Evolutionary conservation across 2,329 filamentous ascomycete genomes (phyloP), one percentile per base, ranked within the genome.

Genomic region (Polytolypa hystricis): DNA sequence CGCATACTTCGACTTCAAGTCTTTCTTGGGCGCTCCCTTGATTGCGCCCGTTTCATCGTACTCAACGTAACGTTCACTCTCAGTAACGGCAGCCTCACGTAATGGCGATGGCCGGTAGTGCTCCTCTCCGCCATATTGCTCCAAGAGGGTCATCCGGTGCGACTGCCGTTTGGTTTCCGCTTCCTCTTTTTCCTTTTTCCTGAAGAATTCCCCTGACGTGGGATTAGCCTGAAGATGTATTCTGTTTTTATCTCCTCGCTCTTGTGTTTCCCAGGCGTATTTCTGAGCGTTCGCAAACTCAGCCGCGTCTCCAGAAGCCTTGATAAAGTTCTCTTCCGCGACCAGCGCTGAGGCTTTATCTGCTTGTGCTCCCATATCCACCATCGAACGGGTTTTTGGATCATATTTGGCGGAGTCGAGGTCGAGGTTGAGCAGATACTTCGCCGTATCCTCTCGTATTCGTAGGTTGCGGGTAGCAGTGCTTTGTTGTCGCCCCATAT

Each of bases 401-500:
- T 98, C 89, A 62, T 98, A 98, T 58, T 93, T 93, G 2, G 93
- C 91, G 1, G 87, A 95, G 52, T 98, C 91, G 2, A 94, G 71
- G 54, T 98, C 91, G 18, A 98, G 74, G 54, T 96, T 96, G 6
- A 95, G 67, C 2, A 98, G 70, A 56, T 98, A 98, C 54, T 95
- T 96, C 15, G 91, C 91, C 1, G 91, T 98, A 57, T 98, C 91
- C 64, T 98, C 91, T 57, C 91, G 76, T 56, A 98, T 77, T 44
- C 91, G 77, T 39, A 98, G 69, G 54, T 96, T 93, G 40, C 86
- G 74, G 1, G 91, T 94, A 5, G 85, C 83, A 15, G 86, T 95
- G 48, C 81, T 81, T 58, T 95, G 86, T 52, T 94, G 81, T 44
- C 87, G 78, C 45, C 87, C 89, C 85, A 98, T 95, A 57, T 96